These are phyloP conservation scores for Chaetomium fimeti DNA, from an alignment of 495 filamentous ascomycete species.

Conservation along the genomic window DNA sequence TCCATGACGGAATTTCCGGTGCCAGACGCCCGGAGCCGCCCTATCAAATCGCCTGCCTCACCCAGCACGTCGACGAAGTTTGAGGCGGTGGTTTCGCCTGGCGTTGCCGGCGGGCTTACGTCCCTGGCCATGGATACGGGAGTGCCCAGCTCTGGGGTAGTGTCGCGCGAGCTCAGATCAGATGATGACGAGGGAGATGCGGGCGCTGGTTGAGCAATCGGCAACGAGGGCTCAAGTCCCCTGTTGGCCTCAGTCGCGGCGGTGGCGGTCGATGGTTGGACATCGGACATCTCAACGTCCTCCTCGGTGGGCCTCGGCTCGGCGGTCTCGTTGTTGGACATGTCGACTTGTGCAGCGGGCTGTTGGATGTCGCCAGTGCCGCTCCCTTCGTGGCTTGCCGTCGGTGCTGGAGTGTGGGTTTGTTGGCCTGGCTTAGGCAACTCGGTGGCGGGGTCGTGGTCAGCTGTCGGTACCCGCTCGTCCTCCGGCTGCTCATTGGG, in stretches of 20 bases:
- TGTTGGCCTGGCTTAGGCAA: too few species aligned
- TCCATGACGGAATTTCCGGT: constrained; percentile 23
- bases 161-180: constrained; percentile 17
- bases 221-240: not conserved
- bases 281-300: constrained; percentile 6
- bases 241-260: too few species aligned
- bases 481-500: too few species aligned
- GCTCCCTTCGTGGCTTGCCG: too few species aligned
- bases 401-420: too few species aligned
- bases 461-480: too few species aligned
- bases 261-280: too few species aligned
- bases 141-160: constrained; percentile 8
- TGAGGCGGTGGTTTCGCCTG: not conserved
- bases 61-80: constrained; percentile 22
- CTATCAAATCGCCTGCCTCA: constrained; percentile 23
- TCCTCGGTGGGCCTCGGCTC: not conserved
- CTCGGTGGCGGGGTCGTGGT: too few species aligned
- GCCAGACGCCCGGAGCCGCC: constrained; percentile 19
- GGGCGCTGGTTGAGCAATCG: not conserved
- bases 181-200: constrained; percentile 8
- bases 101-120: not conserved
- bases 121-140: constrained; percentile 3
- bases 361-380: too few species aligned
- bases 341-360: too few species aligned
- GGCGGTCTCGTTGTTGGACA: not conserved